Conservation (phyloP, 495 filamentous ascomycete genomes). For the Xylaria longipes region DNA sequence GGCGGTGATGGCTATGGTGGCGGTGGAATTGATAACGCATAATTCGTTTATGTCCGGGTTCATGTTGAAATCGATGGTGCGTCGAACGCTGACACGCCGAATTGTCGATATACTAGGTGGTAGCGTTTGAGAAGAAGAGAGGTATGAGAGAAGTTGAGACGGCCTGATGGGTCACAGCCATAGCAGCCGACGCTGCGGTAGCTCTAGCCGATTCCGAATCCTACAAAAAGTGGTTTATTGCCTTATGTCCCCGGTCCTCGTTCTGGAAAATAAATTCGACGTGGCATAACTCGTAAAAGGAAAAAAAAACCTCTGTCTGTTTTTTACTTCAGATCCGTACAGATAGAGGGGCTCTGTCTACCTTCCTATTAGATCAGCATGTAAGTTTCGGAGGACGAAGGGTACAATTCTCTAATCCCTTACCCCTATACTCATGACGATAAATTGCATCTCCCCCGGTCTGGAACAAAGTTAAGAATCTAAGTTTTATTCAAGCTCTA, state of each 20-base stretch:
- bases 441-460: background rate
- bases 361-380: no score
- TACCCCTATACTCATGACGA: background rate
- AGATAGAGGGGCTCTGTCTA: no score
- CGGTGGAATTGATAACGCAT: background rate
- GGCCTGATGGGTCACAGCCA: background rate
- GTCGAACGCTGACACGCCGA: background rate
- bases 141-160: background rate
- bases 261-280: background rate
- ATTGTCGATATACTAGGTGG: background rate
- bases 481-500: background rate
- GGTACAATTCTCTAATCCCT: background rate
- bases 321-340: background rate
- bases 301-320: background rate
- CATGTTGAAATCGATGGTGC: background rate
- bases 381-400: background rate
- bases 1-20: background rate
- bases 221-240: constrained; percentile 18
- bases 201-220: background rate
- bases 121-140: background rate
- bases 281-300: background rate
- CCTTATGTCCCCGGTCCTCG: background rate
- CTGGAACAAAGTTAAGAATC: background rate
- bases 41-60: background rate
- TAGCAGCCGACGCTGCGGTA: background rate